Percentiles rank a stretch among this genome's conserved stretches.
Evolutionary conservation across 1,139 yeast species (phyloP).

Genomic region (Candida sanyaensis): DNA sequence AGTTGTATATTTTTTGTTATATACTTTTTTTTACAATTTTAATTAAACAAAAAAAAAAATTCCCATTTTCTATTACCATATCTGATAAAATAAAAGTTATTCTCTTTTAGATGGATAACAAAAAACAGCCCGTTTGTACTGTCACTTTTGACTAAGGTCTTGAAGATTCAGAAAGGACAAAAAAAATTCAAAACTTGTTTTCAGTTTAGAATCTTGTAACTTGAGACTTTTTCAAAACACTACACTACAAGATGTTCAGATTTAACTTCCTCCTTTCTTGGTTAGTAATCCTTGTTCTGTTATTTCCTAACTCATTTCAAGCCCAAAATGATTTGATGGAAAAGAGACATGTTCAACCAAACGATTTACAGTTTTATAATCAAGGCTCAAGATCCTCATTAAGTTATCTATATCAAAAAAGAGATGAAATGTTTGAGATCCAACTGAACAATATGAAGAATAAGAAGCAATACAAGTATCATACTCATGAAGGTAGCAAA

Average conservation of each 20-base stretch:
- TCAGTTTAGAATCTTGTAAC: too few species aligned
- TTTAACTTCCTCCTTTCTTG: neutral
- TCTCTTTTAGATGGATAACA: neutral
- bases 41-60: too few species aligned
- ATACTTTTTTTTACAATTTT: constrained; percentile 4
- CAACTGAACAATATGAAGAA: neutral
- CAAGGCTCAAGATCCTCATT: constrained; percentile 5
- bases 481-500: neutral
- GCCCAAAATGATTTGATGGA: neutral
- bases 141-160: too few species aligned
- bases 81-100: neutral
- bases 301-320: neutral
- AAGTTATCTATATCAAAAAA: constrained; percentile 2
- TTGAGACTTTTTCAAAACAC: too few species aligned
- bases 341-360: constrained; percentile 4
- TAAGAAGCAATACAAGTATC: neutral
- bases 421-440: neutral
- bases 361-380: constrained; percentile 4
- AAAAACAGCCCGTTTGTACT: neutral
- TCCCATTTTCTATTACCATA: constrained; percentile 1
- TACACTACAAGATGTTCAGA: neutral
- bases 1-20: neutral
- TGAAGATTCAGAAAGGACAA: too few species aligned
- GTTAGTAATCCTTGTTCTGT: neutral
- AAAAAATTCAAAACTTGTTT: too few species aligned